Evolutionary conservation across 768 basidiomycete genomes (phyloP), one percentile per base, ranked within the genome.

Genomic region (Serendipita sp.): DNA sequence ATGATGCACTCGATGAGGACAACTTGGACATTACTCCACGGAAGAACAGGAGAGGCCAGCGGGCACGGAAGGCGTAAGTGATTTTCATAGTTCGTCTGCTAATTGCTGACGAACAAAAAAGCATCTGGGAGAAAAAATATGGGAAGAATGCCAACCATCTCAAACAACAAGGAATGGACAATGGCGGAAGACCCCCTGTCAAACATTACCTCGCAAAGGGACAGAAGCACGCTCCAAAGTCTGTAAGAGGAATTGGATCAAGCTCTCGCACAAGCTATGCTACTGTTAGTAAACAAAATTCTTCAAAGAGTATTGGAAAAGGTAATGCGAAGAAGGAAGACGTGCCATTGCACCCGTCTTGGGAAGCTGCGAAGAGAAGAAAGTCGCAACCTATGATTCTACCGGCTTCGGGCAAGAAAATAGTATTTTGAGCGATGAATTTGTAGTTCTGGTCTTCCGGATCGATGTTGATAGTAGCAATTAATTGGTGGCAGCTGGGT

Each of bases 91-190:
- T 16, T 15, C 36, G 31, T 13, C 3, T 65, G 50, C 2, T 27
- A 11, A 11, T 23, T 40, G 15, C 44, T 46, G 65, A 37, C 62
- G 64, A 65, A 69, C 36, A 63, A 60, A 62, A 45, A 69, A 97
- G 94, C 1, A 96, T 98, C 68, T 97, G 95, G 94, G 95, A 97
- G 75, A 94, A 92, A 76, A 97, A 93, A 73, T 98, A 83, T 69
- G 95, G 95, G 55, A 81, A 78, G 66, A 83, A 85, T 66, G 94
- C 95, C 27, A 96, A 95, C 72, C 95, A 98, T 73, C 80, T 94
- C 74, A 87, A 87, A 74, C 73, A 75, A 66, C 71, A 69, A 46
- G 75, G 74, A 64, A 70, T 69, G 44, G 13, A 45, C 13, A 45
- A 45, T 13, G 44, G 18, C 44, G 44, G 44, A 13, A 13, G 13